Percentiles rank a stretch among this genome's conserved stretches.
These are phyloP conservation scores for Trametes polyzona DNA, from an alignment of 1,284 basidiomycete species.

Conservation along the genomic window DNA sequence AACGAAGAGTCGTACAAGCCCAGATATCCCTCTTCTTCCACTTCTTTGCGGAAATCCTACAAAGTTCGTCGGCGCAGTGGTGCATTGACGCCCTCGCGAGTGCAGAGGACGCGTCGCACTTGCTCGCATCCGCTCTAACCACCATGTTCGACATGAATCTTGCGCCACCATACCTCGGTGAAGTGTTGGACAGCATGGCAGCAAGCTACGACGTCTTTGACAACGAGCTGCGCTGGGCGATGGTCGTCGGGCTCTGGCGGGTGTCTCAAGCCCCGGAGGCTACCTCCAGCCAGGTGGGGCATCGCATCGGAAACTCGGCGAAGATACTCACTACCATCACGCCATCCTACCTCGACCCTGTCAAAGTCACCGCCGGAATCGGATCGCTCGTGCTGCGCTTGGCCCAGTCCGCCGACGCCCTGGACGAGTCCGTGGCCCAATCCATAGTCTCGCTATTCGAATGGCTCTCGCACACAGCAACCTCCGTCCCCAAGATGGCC, in stretches of 20 bases:
- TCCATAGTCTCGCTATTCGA: conserved; percentile 47
- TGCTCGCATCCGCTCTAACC: conserved; percentile 25
- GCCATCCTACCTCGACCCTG: conserved; percentile 36
- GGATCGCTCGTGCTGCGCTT: conserved; percentile 40
- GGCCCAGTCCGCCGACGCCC: conserved; percentile 24
- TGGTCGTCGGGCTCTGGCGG: conserved; percentile 49
- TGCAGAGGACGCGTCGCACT: conserved; percentile 25
- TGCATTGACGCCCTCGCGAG: conserved; percentile 33
- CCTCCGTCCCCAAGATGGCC: conserved; percentile 42
- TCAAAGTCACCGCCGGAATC: conserved; percentile 39
- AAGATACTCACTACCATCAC: conserved; percentile 36
- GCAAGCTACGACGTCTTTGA: conserved; percentile 38
- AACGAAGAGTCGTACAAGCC: conserved; percentile 36
- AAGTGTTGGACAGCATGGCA: conserved; percentile 33
- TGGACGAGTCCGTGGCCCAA: conserved; percentile 35
- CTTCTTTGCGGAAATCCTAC: conserved; percentile 44
- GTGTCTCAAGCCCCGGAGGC: conserved; percentile 28
- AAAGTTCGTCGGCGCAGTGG: conserved; percentile 41
- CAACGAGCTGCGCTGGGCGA: conserved; percentile 45
- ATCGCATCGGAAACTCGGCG: conserved; percentile 33
- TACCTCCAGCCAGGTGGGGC: conserved; percentile 27
- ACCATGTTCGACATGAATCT: conserved; percentile 30
- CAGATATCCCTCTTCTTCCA: conserved; percentile 46
- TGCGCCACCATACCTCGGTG: conserved; percentile 29
- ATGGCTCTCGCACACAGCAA: conserved; percentile 44